Evolutionary conservation across 1,284 basidiomycete species (phyloP).

Genomic region (Xerocomus tenax): DNA sequence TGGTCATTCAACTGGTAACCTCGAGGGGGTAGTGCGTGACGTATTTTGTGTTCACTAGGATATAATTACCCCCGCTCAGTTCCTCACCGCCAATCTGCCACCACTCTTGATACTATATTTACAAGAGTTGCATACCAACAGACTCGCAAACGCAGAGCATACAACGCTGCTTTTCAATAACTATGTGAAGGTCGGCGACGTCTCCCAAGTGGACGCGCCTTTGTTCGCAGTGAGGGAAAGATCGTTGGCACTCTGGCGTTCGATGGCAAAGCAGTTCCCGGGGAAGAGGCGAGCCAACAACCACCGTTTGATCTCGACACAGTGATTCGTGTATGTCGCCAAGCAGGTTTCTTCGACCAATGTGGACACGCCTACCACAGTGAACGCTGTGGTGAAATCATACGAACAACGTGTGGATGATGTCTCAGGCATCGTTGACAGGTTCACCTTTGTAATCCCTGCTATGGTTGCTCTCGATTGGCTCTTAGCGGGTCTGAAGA

Average conservation of each 20-base stretch:
- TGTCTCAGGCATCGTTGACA: slow-evolving; percentile 53
- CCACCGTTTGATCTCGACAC: slow-evolving; percentile 95
- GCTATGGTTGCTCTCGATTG: slow-evolving; percentile 69
- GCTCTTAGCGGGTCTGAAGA: slow-evolving; percentile 43
- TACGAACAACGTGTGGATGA: slow-evolving; percentile 52
- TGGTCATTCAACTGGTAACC: too few relatives aligned
- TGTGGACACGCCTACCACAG: slow-evolving; percentile 36
- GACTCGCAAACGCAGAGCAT: slow-evolving; percentile 91
- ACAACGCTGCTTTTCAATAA: slow-evolving; percentile 93
- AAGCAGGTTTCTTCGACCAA: slow-evolving; percentile 93
- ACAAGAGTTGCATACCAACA: slow-evolving; percentile 85
- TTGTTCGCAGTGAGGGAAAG: slow-evolving; percentile 79
- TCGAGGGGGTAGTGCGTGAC: too few relatives aligned
- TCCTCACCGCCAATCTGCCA: slow-evolving; percentile 92
- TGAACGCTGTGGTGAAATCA: slow-evolving; percentile 56
- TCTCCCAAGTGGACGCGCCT: slow-evolving; percentile 79
- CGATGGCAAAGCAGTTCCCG: slow-evolving; percentile 28
- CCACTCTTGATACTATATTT: slow-evolving; percentile 92
- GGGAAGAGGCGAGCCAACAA: slow-evolving; percentile 44
- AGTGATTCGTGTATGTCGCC: slow-evolving; percentile 91
- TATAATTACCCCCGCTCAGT: slow-evolving; percentile 43
- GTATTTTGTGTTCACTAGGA: too few relatives aligned
- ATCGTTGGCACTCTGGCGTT: slow-evolving; percentile 20
- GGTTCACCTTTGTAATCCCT: slow-evolving; percentile 81
- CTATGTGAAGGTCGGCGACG: slow-evolving; percentile 94